Evolutionary conservation across 2,329 filamentous ascomycete species (phyloP), one percentile per base, ranked within the genome.

Genomic region (Mycogone perniciosa): DNA sequence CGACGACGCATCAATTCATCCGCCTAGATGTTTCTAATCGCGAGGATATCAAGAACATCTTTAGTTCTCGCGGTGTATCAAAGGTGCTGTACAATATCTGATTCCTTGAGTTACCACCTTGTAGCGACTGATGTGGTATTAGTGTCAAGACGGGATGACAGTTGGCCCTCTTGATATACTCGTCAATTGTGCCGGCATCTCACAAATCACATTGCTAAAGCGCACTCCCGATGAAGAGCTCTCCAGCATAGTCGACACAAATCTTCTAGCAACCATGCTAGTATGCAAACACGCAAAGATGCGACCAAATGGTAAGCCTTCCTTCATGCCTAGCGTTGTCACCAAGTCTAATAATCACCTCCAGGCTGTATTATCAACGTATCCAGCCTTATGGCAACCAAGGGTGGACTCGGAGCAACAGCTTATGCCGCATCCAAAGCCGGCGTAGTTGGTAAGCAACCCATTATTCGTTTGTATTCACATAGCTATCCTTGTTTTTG

Each of bases 391-490:
- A 76, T 95, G 42, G 89, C 83, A 0, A 63, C 76, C 1, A 84
- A 84, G 52, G 85, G 83, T 1, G 86, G 85, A 1, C 73, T 73
- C 2, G 90, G 90, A 6, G 83, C 85, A 9, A 79, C 85, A 4
- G 80, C 83, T 0, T 93, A 93, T 64, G 84, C 86, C 5, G 87
- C 88, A 6, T 85, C 84, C 40, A 95, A 95, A 65, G 88, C 89
- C 5, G 89, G 88, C 2, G 70, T 95, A 1, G 66, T 93, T 11
- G 86, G 86, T 77, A 69, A 58, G 73, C 65, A 44, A 34, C 27
- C 29, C 7, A 31, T 49, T 44, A 30, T 49, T 30, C n/a, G 39
- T 20, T 37, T 45, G 55, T 13, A 51, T 57, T 31, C 45, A 50
- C 51, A 45, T 30, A 50, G 29, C 33, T 31, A 31, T 44, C 48